A percentile compares a stretch with the other conserved stretches of the same genome.
Conservation (phyloP, 352 stramenopile species). For the Pythium insidiosum region DNA sequence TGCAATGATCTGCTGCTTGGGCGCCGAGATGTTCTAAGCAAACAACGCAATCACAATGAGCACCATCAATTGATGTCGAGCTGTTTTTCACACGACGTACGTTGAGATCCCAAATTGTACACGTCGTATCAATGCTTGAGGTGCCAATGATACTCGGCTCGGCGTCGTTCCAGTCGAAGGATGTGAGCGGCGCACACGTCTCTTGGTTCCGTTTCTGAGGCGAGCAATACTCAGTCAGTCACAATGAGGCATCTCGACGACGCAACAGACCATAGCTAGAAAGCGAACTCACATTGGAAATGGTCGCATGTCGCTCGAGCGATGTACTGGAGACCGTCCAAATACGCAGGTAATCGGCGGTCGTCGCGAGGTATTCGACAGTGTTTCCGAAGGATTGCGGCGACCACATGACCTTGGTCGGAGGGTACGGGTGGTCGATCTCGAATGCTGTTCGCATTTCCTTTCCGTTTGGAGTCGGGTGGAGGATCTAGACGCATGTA, state of each 20-base stretch:
- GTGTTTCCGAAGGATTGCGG: slow-evolving; percentile 33
- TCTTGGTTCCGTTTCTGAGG: slow-evolving; percentile 69
- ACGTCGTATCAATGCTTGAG: slow-evolving; percentile 96
- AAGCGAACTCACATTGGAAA: slow-evolving; percentile 41
- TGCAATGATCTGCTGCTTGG: slow-evolving; percentile 95
- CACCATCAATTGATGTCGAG: background rate
- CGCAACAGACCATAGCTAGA: background rate
- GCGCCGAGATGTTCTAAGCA: slow-evolving; percentile 39
- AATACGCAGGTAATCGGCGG: slow-evolving; percentile 77
- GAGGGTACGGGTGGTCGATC: slow-evolving; percentile 82
- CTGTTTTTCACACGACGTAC: slow-evolving; percentile 28
- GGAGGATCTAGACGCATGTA: slow-evolving; percentile 40
- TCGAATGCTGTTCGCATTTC: slow-evolving; percentile 51
- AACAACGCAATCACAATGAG: background rate
- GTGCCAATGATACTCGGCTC: slow-evolving; percentile 95
- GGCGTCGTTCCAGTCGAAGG: slow-evolving; percentile 97
- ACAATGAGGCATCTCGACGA: too few species aligned
- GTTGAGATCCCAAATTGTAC: slow-evolving; percentile 98
- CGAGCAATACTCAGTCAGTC: slow-evolving; percentile 14
- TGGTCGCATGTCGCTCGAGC: slow-evolving; percentile 68
- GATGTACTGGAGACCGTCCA: slow-evolving; percentile 68
- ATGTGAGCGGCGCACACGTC: slow-evolving; percentile 96
- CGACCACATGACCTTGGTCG: slow-evolving; percentile 86
- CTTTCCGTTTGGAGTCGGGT: slow-evolving; percentile 40
- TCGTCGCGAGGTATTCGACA: slow-evolving; percentile 73